Base-by-base conservation (phyloP, 768 basidiomycete genomes). In the Leccinum ochraceum region DNA sequence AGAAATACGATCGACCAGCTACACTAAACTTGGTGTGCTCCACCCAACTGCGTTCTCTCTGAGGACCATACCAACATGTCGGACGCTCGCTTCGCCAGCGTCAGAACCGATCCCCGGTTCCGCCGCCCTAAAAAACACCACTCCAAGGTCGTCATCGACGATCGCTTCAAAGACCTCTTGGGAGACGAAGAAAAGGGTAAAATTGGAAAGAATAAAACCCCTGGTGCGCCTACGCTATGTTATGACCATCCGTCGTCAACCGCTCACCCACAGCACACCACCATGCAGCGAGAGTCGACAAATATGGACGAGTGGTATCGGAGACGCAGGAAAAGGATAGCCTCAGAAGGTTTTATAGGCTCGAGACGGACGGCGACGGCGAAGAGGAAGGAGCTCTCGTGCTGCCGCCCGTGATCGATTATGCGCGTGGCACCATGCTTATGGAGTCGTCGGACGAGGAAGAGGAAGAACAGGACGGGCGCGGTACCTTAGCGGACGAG, bases 61-160 rank as follows among this genome's bases (percentile, higher is more conserved):
- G 22, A 22, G 46, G n/a, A 20, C 46, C 16, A 10, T 20, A 46
- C 46, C 16, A 48, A 48, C 46, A 65, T 89, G 87, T 84, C 89
- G 14, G 92, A 97, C 75, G 80, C 90, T n/a, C 85, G 96, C 22
- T 99, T 98, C 74, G 83, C 90, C 20, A 81, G 91, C 55, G 80
- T 98, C 58, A 88, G 86, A 71, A 86, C 93, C 14, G 96, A 99
- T 72, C 97, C 97, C 51, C 86, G 97, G 53, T 99, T 99, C 78
- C 82, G 95, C 26, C 83, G 84, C 34, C 90, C 92, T 2, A 91
- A 86, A 72, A 92, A 88, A 74, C 85, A 88, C 37, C 78, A 86
- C 59, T 78, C 85, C 64, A 97, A 95, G 75, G 88, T 97, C 56
- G 84, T 90, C 56, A 83, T 98, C 39, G 97, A 99, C 72, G 88